Evolutionary conservation across 306 rosid genomes (phyloP), one percentile per base, ranked within the genome.

Genomic region (Cercis canadensis): DNA sequence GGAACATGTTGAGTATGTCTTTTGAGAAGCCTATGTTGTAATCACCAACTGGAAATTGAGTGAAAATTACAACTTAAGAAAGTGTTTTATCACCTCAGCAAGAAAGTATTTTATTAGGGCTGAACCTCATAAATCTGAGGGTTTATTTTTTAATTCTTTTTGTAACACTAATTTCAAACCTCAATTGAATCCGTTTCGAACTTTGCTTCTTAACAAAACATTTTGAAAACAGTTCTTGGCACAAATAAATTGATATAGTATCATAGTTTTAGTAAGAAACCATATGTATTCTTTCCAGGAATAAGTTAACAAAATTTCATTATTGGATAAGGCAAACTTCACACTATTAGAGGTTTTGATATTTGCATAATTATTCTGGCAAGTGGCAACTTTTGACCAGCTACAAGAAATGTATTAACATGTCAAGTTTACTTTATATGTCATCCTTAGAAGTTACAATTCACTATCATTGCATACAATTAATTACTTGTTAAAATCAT

Each of bases 401-500:
- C 57, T 34, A 67, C 18, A 34, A 16, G n/a, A 57, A 45, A 41
- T 50, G 66, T 54, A 36, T n/a, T n/a, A n/a, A n/a, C 19, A 19
- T 36, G 40, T 62, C 52, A 52, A 64, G 3, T 65, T 65, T 32
- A 18, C 57, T 70, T 72, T 33, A 44, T 36, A 4, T 49, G 15
- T 18, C 43, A 57, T 74, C 62, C 34, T 32, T 33, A 13, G 41
- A 46, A 39, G 29, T 24, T 24, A 24, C 1, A 24, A 24, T 60
- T 57, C 46, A 2, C 57, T 29, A 57, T 45, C 34, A 21, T 36
- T 65, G 43, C 55, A 70, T 51, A 55, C 29, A 24, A 50, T 60
- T 76, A 64, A 64, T 49, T 40, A 50, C 51, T 11, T 50, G 11
- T 50, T 70, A 69, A 49, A 58, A 57, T 73, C 65, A n/a, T n/a